phyloP scores from a whole-genome alignment of 805 yeast species.

The Candida broadrunensis region DNA sequence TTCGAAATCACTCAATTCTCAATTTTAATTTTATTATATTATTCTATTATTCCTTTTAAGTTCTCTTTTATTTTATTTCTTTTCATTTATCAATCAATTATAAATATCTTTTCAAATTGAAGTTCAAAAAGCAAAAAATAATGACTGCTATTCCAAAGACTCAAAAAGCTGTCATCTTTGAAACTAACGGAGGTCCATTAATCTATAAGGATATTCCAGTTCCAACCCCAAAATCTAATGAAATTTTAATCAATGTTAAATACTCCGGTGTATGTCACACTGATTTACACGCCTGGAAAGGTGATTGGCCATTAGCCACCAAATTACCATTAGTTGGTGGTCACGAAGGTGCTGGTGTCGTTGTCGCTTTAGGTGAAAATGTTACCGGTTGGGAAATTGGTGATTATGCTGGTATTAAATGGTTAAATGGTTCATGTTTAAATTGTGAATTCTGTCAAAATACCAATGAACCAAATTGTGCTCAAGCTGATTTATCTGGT shows the following conservation, averaged over 20 bases:
- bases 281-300: conserved; percentile 47
- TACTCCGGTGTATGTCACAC: conserved; percentile 48
- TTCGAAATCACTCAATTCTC: not conserved
- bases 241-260: conserved; percentile 41
- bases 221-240: conserved; percentile 39
- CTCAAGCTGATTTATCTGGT: conserved; percentile 67
- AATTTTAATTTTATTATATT: not conserved
- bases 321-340: conserved; percentile 47
- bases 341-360: conserved; percentile 49
- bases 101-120: not conserved
- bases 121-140: conserved; percentile 1
- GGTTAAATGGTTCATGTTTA: conserved; percentile 46
- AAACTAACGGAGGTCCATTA: conserved; percentile 41
- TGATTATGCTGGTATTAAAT: conserved; percentile 43
- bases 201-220: conserved; percentile 41
- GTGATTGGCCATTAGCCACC: conserved; percentile 45
- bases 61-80: not conserved
- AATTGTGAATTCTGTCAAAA: conserved; percentile 41
- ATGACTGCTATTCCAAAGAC: conserved; percentile 35
- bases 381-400: conserved; percentile 43
- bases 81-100: not conserved
- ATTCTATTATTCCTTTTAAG: not conserved
- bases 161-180: conserved; percentile 43
- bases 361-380: conserved; percentile 39
- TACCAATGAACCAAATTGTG: conserved; percentile 52